Conservation (phyloP, 2,329 filamentous ascomycete species). For the Clonostachys sp. region DNA sequence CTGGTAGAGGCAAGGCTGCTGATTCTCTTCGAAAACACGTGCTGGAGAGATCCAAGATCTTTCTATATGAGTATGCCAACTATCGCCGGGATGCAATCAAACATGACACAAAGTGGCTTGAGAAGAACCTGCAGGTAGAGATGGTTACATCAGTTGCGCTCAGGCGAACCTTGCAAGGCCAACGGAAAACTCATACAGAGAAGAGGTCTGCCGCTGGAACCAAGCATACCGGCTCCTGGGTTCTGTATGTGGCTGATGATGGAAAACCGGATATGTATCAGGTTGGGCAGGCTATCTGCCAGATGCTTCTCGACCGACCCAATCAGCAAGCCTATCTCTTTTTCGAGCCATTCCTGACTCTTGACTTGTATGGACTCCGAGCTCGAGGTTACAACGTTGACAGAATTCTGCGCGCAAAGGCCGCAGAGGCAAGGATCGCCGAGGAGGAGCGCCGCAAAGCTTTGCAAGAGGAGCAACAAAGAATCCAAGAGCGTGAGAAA, state of each 20-base stretch:
- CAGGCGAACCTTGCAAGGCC: conserved; percentile 69
- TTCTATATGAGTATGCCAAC: conserved; percentile 71
- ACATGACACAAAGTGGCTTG: conserved; percentile 86
- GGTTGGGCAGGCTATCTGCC: conserved; percentile 81
- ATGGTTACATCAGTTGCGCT: conserved; percentile 76
- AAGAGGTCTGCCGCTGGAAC: conserved; percentile 69
- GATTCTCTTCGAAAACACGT: conserved; percentile 73
- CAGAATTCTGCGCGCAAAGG: conserved; percentile 83
- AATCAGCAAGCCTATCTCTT: conserved; percentile 87
- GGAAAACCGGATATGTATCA: conserved; percentile 80
- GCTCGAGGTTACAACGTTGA: conserved; percentile 95
- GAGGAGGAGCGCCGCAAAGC: conserved; percentile 76
- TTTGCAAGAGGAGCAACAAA: conserved; percentile 66
- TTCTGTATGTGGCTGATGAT: conserved; percentile 71
- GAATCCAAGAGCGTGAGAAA: conserved; percentile 52
- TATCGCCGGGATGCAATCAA: conserved; percentile 74
- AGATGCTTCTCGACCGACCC: conserved; percentile 73
- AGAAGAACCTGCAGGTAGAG: conserved; percentile 75
- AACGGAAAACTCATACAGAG: conserved; percentile 65
- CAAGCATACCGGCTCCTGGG: conserved; percentile 47
- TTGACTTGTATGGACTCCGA: conserved; percentile 76
- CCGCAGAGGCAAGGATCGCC: conserved; percentile 80
- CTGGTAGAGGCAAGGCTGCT: conserved; percentile 64
- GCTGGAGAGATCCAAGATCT: conserved; percentile 82
- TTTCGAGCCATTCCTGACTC: conserved; percentile 84